Percentiles rank a stretch among this genome's conserved stretches.
phyloP scores from a whole-genome alignment of 75 land plant genomes.

The Cryptomeria japonica region DNA sequence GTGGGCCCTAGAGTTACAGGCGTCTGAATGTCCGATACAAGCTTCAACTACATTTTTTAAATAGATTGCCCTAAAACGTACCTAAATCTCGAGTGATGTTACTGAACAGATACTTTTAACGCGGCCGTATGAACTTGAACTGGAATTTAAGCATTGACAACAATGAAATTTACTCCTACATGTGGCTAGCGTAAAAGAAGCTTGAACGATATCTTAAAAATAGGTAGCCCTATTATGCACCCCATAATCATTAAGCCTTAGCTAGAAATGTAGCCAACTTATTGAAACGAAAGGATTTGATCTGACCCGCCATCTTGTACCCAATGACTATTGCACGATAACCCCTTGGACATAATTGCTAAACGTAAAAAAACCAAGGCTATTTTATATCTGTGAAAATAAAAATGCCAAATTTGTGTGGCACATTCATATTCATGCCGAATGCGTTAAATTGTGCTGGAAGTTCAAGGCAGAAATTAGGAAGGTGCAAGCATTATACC shows the following conservation, averaged over 20 bases:
- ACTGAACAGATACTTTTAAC: no score
- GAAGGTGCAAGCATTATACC: constrained; percentile 21
- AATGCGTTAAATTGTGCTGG: neutral
- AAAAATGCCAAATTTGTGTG: neutral
- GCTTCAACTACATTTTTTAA: neutral
- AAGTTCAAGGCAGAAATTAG: neutral
- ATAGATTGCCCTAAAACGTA: neutral
- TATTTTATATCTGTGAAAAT: no score
- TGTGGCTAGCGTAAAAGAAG: no score
- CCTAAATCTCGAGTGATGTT: no score
- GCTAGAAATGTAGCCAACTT: neutral
- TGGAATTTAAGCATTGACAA: no score
- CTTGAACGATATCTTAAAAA: neutral
- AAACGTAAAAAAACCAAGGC: neutral
- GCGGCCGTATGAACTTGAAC: no score
- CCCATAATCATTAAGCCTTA: neutral
- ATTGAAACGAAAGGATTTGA: neutral
- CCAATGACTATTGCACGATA: neutral
- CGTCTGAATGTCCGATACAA: neutral
- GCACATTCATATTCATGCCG: neutral
- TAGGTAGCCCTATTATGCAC: neutral
- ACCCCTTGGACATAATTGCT: neutral
- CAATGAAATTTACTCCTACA: no score
- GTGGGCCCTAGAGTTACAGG: neutral
- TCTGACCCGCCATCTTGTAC: neutral